Evolutionary conservation across 495 filamentous ascomycete genomes (phyloP), one percentile per base, ranked within the genome.

Genomic region (Penicillium paradoxum): DNA sequence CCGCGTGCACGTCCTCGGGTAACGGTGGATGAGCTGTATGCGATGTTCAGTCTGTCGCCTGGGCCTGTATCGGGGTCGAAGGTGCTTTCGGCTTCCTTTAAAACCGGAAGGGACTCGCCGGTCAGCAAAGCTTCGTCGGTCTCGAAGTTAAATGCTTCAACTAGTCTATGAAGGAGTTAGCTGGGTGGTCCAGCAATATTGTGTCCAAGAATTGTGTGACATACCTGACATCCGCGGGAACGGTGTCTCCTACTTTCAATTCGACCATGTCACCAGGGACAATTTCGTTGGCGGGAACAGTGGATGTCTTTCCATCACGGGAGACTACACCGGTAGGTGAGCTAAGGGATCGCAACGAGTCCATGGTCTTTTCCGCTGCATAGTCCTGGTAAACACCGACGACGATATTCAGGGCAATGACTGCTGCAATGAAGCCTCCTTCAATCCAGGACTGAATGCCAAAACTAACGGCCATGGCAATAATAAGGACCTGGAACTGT

Each of bases 181-280:
- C 4, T 21, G 1, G 1, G 8, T 36, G 29, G 4, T 33, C 30
- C 8, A 0, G 22, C 22, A 5, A 24, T 38, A 15, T 22, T 29
- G 6, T 14, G n/a, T 25, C 27, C 21, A 14, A 21, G 17, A 4
- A 9, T 24, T 33, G 10, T 1, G 34, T 4, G 36, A 53, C 72
- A 41, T 55, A 77, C 72, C 74, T 56, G 32, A 76, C 45, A 65
- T 92, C 89, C 13, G 89, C 89, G 13, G 89, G 89, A 3, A 92
- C 80, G 2, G 86, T 90, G 68, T 92, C 89, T 29, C 89, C 89
- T 59, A 89, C 88, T 76, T 89, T 90, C 38, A 95, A 67, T 44
- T 85, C 77, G 38, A 90, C 74, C 60, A 93, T 79, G 66, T 86
- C 83, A 17, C 83, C 83, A 6, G 78, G 80, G 3, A 86, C 81